Evolutionary conservation across 2,329 filamentous ascomycete genomes (phyloP), one percentile per base, ranked within the genome.

Genomic region (Zalaria obscura): DNA sequence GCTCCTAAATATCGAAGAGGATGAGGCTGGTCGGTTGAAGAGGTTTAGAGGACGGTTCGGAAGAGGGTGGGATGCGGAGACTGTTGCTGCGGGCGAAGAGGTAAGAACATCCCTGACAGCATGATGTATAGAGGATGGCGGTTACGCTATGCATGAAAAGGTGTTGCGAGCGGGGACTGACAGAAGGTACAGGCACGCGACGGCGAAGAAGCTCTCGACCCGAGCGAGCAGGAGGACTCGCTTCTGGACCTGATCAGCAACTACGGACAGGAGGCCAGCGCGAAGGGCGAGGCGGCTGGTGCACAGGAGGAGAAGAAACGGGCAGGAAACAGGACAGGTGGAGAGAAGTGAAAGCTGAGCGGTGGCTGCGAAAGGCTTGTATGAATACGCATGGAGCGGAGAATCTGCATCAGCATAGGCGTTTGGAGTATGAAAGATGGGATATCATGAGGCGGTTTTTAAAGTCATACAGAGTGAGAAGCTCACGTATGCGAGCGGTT

Each of bases 11-110:
- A 73, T 95, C 44, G 91, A 98, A 66, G 78, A 93, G 48, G 91
- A 98, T 61, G 91, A 96, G 72, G 89, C 91, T 3, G 91, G 91
- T 11, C 77, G 83, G 57, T 66, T 98, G 55, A 83, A 80, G 40
- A 83, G 84, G 42, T 98, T 98, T 68, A 74, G 91, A 54, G 74
- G 73, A 47, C 75, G 83, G 43, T 98, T 88, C 67, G 91, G 91
- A 26, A 70, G 81, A 45, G 78, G 77, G 7, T 98, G 84, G 71
- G 91, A 98, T 65, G 68, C 75, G 25, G 65, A 59, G 40, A 56
- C 58, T 40, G 52, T 43, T 5, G 32, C 40, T 34, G 37, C 27
- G 18, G n/a, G 32, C 9, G 46, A 48, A 27, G 46, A 48, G 39
- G 43, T 44, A 1, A 4, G 42, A 32, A 7, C n/a, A 32, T 18